Evolutionary conservation across 805 yeast species (phyloP), one percentile per base, ranked within the genome.

Genomic region (Wickerhamomyces xylosicus): DNA sequence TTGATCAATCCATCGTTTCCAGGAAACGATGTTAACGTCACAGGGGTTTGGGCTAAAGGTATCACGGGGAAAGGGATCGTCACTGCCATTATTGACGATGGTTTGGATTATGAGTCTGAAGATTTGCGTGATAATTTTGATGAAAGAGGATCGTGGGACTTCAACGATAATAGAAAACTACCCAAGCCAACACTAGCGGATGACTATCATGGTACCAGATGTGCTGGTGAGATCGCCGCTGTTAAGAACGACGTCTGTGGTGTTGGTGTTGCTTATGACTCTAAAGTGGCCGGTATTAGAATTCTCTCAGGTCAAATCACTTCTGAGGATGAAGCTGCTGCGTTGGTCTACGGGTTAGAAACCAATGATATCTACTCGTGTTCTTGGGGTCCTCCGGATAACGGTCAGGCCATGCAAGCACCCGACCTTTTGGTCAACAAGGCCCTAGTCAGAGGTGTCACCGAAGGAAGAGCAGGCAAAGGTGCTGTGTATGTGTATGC

Each of bases 361-460:
- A 72, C 75, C 20, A 92, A 92, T 59, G 95, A 92, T 58, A 92
- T 92, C 31, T 92, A 87, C 57, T 85, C 95, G 3, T 92, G 98
- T 59, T 86, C 96, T 3, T 92, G 98, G 98, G 98, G 98, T 7
- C 98, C 98, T 2, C 73, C 86, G 3, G 98, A 92, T 58, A 85
- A 90, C 57, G 98, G 98, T 0, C 68, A 59, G 41, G 74, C 95
- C 1, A 74, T 92, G 70, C 87, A 85, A 38, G 92, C 76, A 3
- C 98, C 98, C 1, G 84, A 85, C 19, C 57, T 64, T 27, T 52
- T 90, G 21, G 95, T 90, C 6, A 72, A 74, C 51, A 77, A 84
- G 44, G 94, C 97, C 1, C 71, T 92, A 58, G 56, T 84, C n/a
- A 82, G 78, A 52, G 97, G 96, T 38, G 71, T 85, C 14, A 77